Conservation (phyloP, 2,329 filamentous ascomycete species). For the Penicillium carneum region DNA sequence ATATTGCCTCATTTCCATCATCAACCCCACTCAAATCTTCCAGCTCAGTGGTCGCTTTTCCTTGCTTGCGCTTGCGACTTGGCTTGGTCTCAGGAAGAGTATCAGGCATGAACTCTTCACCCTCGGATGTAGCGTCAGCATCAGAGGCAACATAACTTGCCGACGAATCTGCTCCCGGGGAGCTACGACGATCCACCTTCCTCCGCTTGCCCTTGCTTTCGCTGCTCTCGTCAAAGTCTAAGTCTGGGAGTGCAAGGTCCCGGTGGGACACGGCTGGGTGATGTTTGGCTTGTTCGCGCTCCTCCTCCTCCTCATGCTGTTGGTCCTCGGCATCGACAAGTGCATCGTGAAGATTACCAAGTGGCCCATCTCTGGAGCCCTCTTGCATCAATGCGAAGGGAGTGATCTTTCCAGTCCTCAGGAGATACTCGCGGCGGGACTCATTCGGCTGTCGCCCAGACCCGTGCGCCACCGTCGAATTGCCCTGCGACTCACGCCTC, state of each 20-base stretch:
- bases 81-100: conserved; percentile 33
- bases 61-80: conserved; percentile 32
- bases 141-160: conserved; percentile 46
- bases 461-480: conserved; percentile 54
- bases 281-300: conserved; percentile 51
- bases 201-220: conserved; percentile 43
- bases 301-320: conserved; percentile 60
- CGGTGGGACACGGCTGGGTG: conserved; percentile 70
- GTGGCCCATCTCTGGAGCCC: conserved; percentile 63
- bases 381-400: conserved; percentile 83
- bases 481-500: conserved; percentile 66
- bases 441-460: conserved; percentile 74
- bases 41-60: conserved; percentile 49
- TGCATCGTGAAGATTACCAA: conserved; percentile 76
- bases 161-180: conserved; percentile 40
- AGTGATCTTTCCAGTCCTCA: conserved; percentile 95
- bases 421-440: conserved; percentile 84
- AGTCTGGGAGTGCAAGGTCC: conserved; percentile 75
- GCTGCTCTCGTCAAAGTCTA: conserved; percentile 60
- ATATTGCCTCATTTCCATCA: conserved; percentile 85
- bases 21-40: conserved; percentile 73
- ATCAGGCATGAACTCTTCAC: conserved; percentile 48
- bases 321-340: conserved; percentile 83
- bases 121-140: conserved; percentile 41
- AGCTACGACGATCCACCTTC: conserved; percentile 36